These are phyloP conservation scores for Sordaria brevicollis DNA, from an alignment of 495 filamentous ascomycete genomes.

Conservation along the genomic window DNA sequence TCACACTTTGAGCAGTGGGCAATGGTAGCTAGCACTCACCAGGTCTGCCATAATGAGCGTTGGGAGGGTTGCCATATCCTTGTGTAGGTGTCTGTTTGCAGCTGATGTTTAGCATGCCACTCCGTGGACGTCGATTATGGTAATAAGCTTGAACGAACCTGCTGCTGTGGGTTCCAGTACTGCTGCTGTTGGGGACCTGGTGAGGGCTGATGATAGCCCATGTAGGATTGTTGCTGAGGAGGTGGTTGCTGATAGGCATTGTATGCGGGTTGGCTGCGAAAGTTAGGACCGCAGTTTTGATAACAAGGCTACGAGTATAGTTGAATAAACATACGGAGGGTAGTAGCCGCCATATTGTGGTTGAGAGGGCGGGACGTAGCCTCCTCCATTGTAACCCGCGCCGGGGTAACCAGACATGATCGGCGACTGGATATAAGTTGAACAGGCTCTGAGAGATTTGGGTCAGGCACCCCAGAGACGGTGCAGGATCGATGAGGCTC, in stretches of 20 bases:
- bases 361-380: slow-evolving; percentile 28
- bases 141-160: neutral
- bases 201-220: slow-evolving; percentile 25
- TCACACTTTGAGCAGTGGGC: neutral
- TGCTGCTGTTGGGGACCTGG: slow-evolving; percentile 14
- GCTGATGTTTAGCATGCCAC: neutral
- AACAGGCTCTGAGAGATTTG: neutral
- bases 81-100: neutral
- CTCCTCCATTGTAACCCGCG: slow-evolving; percentile 28
- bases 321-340: slow-evolving; percentile 22
- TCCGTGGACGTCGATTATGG: neutral
- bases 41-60: slow-evolving; percentile 24
- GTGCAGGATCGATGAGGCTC: neutral
- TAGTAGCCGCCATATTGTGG: slow-evolving; percentile 32
- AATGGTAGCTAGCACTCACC: slow-evolving; percentile 18
- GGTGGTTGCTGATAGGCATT: slow-evolving; percentile 14
- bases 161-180: neutral
- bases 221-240: slow-evolving; percentile 18
- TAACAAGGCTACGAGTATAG: neutral
- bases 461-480: neutral
- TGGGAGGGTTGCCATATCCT: slow-evolving; percentile 32
- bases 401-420: slow-evolving; percentile 32
- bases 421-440: neutral
- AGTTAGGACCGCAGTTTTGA: neutral
- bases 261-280: slow-evolving; percentile 10